Conservation (phyloP, 805 yeast genomes). For the Ogataea paraovalis region DNA sequence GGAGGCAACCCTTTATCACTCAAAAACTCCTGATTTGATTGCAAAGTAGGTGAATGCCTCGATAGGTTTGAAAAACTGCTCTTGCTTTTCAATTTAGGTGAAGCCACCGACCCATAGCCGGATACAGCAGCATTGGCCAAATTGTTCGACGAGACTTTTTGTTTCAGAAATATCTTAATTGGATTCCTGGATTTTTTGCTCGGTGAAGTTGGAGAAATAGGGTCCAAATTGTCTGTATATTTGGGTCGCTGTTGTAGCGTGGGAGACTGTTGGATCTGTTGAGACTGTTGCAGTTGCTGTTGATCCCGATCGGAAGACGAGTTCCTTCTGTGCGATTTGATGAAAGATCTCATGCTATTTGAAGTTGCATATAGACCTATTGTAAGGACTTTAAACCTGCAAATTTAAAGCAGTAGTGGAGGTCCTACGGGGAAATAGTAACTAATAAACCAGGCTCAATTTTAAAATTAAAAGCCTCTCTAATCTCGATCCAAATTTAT, state of each 20-base stretch:
- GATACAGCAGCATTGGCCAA: constrained; percentile 4
- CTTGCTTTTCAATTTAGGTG: constrained; percentile 12
- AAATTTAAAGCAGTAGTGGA: too few relatives aligned
- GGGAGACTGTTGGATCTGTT: constrained; percentile 4
- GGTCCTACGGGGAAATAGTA: too few relatives aligned
- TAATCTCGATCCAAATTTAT: too few relatives aligned
- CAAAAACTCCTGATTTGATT: neutral
- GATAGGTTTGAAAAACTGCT: constrained; percentile 11
- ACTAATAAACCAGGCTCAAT: too few relatives aligned
- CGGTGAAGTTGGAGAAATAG: constrained; percentile 17
- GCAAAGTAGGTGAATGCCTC: constrained; percentile 1
- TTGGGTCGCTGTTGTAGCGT: constrained; percentile 10
- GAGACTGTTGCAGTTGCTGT: constrained; percentile 8
- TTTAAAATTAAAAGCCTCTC: too few relatives aligned
- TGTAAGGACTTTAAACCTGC: too few relatives aligned
- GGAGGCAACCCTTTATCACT: constrained; percentile 9
- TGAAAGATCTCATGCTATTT: constrained; percentile 28
- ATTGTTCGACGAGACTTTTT: constrained; percentile 20
- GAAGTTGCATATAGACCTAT: neutral
- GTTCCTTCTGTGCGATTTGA: constrained; percentile 27
- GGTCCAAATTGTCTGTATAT: constrained; percentile 2
- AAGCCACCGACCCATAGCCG: constrained; percentile 1
- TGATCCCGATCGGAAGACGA: constrained; percentile 17
- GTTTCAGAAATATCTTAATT: constrained; percentile 25
- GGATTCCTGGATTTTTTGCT: constrained; percentile 20